Conservation (phyloP, 345 rosid genomes). For the Capsella bursapastoris region DNA sequence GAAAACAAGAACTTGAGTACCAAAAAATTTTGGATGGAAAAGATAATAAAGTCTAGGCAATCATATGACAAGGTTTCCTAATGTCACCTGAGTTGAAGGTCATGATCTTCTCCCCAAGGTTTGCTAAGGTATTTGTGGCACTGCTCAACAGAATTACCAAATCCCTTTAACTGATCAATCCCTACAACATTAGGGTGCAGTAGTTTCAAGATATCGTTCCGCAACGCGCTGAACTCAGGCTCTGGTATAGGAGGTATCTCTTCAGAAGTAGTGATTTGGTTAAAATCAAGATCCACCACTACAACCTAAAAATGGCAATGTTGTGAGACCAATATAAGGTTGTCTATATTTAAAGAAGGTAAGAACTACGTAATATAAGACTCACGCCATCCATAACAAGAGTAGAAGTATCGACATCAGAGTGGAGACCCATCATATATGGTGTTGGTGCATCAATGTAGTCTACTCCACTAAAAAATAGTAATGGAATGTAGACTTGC, state of each 20-base stretch:
- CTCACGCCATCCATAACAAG: slow-evolving; percentile 99
- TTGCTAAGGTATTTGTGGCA: slow-evolving; percentile 60
- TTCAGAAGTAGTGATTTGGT: slow-evolving; percentile 80
- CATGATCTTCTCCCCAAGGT: slow-evolving; percentile 97
- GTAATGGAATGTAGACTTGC: slow-evolving; percentile 99
- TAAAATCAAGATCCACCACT: slow-evolving; percentile 93
- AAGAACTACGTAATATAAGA: slow-evolving; percentile 32
- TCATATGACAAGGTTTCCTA: slow-evolving; percentile 37
- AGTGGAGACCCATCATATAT: slow-evolving; percentile 99
- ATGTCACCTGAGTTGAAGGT: slow-evolving; percentile 89
- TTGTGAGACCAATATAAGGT: slow-evolving; percentile 30
- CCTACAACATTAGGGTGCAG: slow-evolving; percentile 87
- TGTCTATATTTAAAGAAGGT: slow-evolving; percentile 17
- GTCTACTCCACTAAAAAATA: slow-evolving; percentile 99
- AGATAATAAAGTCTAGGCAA: background rate
- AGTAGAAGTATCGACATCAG: slow-evolving; percentile 81
- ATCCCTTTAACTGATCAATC: slow-evolving; percentile 79
- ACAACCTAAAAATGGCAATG: slow-evolving; percentile 71
- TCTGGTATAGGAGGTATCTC: slow-evolving; percentile 96
- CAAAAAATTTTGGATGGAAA: background rate
- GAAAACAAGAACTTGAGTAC: slow-evolving; percentile 26
- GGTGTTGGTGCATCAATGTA: slow-evolving; percentile 99
- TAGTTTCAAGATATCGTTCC: slow-evolving; percentile 75
- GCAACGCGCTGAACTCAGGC: slow-evolving; percentile 85
- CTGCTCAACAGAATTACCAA: slow-evolving; percentile 60